Conservation (phyloP, 169 alveolate genomes). For the Plasmodium cynomolgi region DNA sequence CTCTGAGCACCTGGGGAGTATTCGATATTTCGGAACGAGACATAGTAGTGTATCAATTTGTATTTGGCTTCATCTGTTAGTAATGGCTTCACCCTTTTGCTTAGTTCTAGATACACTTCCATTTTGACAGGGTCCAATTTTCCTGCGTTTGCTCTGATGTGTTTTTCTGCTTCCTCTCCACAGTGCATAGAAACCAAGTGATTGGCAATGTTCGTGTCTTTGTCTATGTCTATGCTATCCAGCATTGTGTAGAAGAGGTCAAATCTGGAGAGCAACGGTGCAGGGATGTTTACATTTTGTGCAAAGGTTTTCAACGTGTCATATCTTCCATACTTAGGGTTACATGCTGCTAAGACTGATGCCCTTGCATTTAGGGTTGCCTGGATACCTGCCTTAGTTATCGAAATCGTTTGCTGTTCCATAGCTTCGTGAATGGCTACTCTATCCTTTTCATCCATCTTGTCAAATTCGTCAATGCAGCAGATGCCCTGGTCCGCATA, state of each 20-base stretch:
- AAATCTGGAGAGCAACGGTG: slow-evolving; percentile 97
- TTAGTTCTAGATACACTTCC: slow-evolving; percentile 92
- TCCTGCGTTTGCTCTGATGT: slow-evolving; percentile 57
- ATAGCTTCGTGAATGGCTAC: slow-evolving; percentile 99
- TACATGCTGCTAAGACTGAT: slow-evolving; percentile 98
- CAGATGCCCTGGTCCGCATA: slow-evolving; percentile 98
- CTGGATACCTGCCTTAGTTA: slow-evolving; percentile 98
- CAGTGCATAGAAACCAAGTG: slow-evolving; percentile 77
- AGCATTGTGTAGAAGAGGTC: slow-evolving; percentile 95
- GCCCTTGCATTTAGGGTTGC: slow-evolving; percentile 99
- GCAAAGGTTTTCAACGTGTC: slow-evolving; percentile 92
- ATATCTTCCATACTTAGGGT: slow-evolving; percentile 97
- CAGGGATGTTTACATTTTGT: slow-evolving; percentile 94
- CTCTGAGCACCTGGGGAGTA: slow-evolving; percentile 87
- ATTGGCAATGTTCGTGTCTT: slow-evolving; percentile 90
- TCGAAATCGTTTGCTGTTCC: slow-evolving; percentile 98
- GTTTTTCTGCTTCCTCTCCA: slow-evolving; percentile 70
- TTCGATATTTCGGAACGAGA: slow-evolving; percentile 92
- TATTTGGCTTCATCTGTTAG: slow-evolving; percentile 93
- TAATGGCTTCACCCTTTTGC: slow-evolving; percentile 93
- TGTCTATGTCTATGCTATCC: slow-evolving; percentile 92
- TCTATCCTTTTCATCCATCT: slow-evolving; percentile 96
- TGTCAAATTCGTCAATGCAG: slow-evolving; percentile 98
- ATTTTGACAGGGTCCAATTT: slow-evolving; percentile 89
- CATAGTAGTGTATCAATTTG: slow-evolving; percentile 92